phyloP scores from a whole-genome alignment of 352 stramenopile genomes.

The Blastocystis sp. region DNA sequence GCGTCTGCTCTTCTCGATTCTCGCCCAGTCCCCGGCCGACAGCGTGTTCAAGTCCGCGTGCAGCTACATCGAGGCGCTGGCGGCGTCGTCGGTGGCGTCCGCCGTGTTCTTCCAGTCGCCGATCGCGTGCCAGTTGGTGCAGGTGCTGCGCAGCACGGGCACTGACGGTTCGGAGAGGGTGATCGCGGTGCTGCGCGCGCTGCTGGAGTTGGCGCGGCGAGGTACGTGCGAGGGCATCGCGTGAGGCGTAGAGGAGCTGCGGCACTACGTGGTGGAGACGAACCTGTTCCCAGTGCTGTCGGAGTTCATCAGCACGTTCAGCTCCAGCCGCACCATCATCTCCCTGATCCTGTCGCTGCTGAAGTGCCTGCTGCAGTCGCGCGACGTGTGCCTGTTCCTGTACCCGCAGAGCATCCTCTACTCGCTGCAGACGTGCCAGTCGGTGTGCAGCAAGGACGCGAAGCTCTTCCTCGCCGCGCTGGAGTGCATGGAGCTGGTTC shows the following conservation, averaged over 20 bases:
- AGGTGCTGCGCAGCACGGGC: background rate
- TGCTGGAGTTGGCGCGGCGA: background rate
- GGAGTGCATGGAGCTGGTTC: slow-evolving; percentile 3
- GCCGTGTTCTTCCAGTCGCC: slow-evolving; percentile 24
- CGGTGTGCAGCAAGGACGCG: background rate
- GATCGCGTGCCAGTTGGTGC: background rate
- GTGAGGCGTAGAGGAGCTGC: slow-evolving; percentile 22
- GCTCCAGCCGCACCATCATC: slow-evolving; percentile 16
- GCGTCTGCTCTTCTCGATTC: background rate
- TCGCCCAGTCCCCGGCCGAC: background rate
- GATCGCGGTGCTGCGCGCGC: background rate
- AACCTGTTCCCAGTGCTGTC: background rate
- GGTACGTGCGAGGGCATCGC: background rate
- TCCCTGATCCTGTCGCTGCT: slow-evolving; percentile 25
- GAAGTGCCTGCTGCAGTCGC: background rate
- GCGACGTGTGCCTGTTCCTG: slow-evolving; percentile 1
- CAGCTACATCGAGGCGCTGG: slow-evolving; percentile 1
- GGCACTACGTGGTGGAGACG: background rate
- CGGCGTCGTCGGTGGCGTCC: background rate
- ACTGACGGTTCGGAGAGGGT: slow-evolving; percentile 10
- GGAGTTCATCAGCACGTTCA: slow-evolving; percentile 20
- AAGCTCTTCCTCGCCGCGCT: slow-evolving; percentile 2
- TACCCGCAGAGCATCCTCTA: background rate
- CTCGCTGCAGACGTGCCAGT: slow-evolving; percentile 25
- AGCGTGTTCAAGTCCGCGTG: slow-evolving; percentile 1